Base-by-base conservation (phyloP, 1,284 basidiomycete genomes). In the Boletus calvinii region DNA sequence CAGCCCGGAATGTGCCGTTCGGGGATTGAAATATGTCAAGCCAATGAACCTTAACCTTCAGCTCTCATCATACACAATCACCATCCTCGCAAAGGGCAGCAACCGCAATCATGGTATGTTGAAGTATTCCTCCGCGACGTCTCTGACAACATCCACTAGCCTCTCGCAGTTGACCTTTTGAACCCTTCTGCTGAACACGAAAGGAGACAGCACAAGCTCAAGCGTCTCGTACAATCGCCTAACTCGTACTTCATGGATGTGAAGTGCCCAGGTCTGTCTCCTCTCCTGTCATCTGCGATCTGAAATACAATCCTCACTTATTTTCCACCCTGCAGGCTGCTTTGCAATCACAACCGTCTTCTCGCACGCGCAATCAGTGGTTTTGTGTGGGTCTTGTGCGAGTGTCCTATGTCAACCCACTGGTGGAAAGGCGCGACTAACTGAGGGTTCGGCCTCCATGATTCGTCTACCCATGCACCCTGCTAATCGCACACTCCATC, bases 241-340 rank as follows among this genome's bases (percentile, higher is more conserved):
- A 94, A 97, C 80, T 97, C 94, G 42, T 98, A 95, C 80, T 99
- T 98, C 80, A 99, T 99, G 97, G 97, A 99, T 73, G 95, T 99
- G 69, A 99, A 99, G 80, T 99, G 96, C 81, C 90, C 96, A 69
- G 92, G 94, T 90, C 55, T 59, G 83, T 53, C n/a, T 32, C 26
- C 20, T 31, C 7, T 75, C n/a, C 11, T 10, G n/a, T 41, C 5
- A 9, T 37, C 20, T 11, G 20, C 13, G 26, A 20, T 37, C 32
- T 12, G 12, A 35, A 40, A 24, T 12, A 1, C 3, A 11, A 9
- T 46, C 5, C 34, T 48, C 50, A 61, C 48, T 41, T 57, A 32
- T 49, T 48, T 53, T 51, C 54, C 39, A 26, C 13, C 22, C 8
- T 57, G 42, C 66, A 90, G 92, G 92, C 59, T 96, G 93, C 82